These are phyloP conservation scores for Coniochaeta sp. DNA, from an alignment of 2,329 filamentous ascomycete genomes.

Conservation along the genomic window DNA sequence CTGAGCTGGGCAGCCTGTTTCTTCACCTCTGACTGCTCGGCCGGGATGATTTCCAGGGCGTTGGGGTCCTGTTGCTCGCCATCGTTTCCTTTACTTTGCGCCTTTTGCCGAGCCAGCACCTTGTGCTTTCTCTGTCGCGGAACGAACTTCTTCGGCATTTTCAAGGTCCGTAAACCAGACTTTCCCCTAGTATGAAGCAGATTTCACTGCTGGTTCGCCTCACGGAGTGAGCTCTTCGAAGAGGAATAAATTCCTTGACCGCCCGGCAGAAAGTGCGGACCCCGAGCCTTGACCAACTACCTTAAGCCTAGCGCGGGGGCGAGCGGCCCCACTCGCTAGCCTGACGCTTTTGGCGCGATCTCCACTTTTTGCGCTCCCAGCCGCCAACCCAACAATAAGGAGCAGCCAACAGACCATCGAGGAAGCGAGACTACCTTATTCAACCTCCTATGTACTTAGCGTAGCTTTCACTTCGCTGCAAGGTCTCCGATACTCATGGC, in stretches of 20 bases:
- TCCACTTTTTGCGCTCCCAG: background rate
- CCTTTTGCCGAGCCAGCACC: constrained; percentile 56
- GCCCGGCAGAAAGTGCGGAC: constrained; percentile 12
- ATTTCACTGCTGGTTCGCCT: constrained; percentile 1
- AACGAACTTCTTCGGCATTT: constrained; percentile 50
- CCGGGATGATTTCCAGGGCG: constrained; percentile 40
- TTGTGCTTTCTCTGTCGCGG: constrained; percentile 62
- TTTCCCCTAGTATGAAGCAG: background rate
- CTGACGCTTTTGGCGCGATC: no score
- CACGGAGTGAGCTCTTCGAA: background rate
- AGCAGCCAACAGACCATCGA: background rate
- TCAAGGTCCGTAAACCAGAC: constrained; percentile 5
- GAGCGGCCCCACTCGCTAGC: background rate
- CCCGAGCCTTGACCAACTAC: background rate
- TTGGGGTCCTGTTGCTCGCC: constrained; percentile 45
- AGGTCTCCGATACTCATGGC: constrained; percentile 24
- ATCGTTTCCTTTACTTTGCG: constrained; percentile 33
- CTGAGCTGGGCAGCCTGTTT: constrained; percentile 48
- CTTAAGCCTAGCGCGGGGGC: no score
- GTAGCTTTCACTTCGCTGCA: background rate
- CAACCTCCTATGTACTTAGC: background rate
- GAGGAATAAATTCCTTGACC: constrained; percentile 16
- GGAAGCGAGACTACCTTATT: background rate
- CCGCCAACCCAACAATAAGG: no score
- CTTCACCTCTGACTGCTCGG: constrained; percentile 38